These are phyloP conservation scores for Myxozyma udenii DNA, from an alignment of 805 yeast genomes.

Conservation along the genomic window DNA sequence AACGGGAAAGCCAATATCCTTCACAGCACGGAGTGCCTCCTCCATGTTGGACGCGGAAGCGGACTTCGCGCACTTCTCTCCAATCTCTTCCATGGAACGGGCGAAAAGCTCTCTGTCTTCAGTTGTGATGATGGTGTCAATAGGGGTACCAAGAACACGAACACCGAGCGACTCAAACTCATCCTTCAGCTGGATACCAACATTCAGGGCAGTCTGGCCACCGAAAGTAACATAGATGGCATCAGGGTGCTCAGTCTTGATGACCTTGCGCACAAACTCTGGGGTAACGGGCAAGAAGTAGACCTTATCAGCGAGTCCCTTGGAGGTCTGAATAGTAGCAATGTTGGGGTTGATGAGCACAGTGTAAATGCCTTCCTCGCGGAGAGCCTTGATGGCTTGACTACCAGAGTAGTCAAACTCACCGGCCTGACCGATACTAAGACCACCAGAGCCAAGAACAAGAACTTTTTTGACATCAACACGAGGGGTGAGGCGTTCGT, in stretches of 20 bases:
- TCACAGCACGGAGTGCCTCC: constrained; percentile 83
- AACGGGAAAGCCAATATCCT: constrained; percentile 87
- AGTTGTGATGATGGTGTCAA: constrained; percentile 92
- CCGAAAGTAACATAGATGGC: constrained; percentile 97
- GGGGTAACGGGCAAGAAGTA: constrained; percentile 97
- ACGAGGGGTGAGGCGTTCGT: constrained; percentile 70
- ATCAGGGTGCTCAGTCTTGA: constrained; percentile 92
- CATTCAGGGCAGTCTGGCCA: constrained; percentile 96
- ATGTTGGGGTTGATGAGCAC: constrained; percentile 95
- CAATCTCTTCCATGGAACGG: constrained; percentile 88
- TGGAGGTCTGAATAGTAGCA: constrained; percentile 97
- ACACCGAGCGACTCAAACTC: constrained; percentile 91
- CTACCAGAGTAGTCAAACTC: constrained; percentile 99
- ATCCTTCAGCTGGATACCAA: constrained; percentile 92
- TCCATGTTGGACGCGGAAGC: constrained; percentile 74
- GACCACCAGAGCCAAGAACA: constrained; percentile 96
- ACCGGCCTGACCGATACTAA: constrained; percentile 98
- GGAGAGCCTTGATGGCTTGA: constrained; percentile 97
- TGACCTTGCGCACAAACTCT: constrained; percentile 93
- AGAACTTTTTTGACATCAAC: constrained; percentile 85
- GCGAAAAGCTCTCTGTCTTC: constrained; percentile 98
- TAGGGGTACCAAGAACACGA: constrained; percentile 92
- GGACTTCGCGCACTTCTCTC: constrained; percentile 93
- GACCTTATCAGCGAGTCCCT: constrained; percentile 96
- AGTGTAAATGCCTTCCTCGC: constrained; percentile 96